Evolutionary conservation across 805 yeast genomes (phyloP).

Genomic region (Saccharomycopsis fodiens): DNA sequence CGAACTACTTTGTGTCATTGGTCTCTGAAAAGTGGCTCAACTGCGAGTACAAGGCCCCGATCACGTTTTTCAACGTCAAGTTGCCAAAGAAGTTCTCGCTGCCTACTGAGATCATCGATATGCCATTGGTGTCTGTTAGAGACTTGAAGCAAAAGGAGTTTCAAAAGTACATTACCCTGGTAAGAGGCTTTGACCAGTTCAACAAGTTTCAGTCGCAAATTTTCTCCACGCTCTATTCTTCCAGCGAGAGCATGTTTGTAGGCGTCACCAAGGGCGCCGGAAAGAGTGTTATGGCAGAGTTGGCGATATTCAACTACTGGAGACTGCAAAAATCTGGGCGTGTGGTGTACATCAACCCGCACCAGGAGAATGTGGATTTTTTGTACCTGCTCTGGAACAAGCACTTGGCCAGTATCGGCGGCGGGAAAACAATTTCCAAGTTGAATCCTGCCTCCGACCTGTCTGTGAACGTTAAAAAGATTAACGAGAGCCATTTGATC

Average conservation of each 20-base stretch:
- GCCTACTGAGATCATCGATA: conserved; percentile 48
- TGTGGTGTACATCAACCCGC: conserved; percentile 64
- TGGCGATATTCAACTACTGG: conserved; percentile 72
- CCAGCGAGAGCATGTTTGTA: conserved; percentile 52
- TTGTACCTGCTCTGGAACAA: conserved; percentile 45
- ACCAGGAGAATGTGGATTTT: conserved; percentile 45
- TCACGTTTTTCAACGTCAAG: conserved; percentile 42
- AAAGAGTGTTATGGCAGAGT: conserved; percentile 61
- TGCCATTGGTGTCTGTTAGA: conserved; percentile 41
- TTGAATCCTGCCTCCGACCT: conserved; percentile 46
- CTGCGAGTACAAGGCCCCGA: conserved; percentile 55
- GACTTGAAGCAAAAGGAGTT: conserved; percentile 46
- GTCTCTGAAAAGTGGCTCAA: conserved; percentile 84
- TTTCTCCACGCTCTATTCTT: conserved; percentile 49
- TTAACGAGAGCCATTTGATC: conserved; percentile 58
- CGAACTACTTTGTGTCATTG: conserved; percentile 65
- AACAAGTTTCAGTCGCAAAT: conserved; percentile 71
- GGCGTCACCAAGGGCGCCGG: conserved; percentile 76
- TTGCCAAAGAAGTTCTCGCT: conserved; percentile 61
- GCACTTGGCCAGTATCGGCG: conserved; percentile 40
- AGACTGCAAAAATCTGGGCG: conserved; percentile 53
- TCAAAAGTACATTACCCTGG: conserved; percentile 29
- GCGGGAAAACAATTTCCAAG: conserved; percentile 49
- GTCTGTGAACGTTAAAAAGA: conserved; percentile 42
- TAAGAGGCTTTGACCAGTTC: conserved; percentile 39